A percentile compares a stretch with the other conserved stretches of the same genome.
phyloP scores from a whole-genome alignment of 2,329 filamentous ascomycete genomes.

The Diaporthe helianthi region DNA sequence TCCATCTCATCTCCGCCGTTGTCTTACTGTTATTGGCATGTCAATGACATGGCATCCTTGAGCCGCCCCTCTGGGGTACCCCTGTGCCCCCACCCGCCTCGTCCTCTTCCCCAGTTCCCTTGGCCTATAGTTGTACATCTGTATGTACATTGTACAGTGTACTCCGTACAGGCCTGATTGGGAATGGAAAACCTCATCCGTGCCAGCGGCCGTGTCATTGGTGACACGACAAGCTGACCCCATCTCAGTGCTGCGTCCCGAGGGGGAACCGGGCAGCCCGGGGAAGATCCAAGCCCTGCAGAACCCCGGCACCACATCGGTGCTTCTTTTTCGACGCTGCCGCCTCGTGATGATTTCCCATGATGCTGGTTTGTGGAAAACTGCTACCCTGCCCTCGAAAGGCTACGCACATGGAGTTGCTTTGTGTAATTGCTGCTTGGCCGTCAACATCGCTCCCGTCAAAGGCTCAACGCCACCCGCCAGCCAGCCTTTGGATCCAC shows the following conservation, averaged over 20 bases:
- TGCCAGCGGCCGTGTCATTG: constrained; percentile 19
- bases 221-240: constrained; percentile 13
- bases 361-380: constrained; percentile 15
- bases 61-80: no score
- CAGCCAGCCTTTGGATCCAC: no score
- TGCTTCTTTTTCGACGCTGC: constrained; percentile 36
- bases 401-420: constrained; percentile 6
- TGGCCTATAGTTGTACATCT: no score
- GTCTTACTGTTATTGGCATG: no score
- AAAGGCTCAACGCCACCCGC: not conserved
- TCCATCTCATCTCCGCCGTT: constrained; percentile 8
- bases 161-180: no score
- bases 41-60: no score
- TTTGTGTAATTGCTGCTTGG: constrained; percentile 11
- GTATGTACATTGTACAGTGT: no score
- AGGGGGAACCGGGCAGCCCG: no score
- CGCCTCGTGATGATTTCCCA: constrained; percentile 17
- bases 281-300: not conserved
- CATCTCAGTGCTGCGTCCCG: constrained; percentile 14
- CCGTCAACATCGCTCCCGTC: not conserved
- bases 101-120: not conserved
- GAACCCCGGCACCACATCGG: constrained; percentile 38
- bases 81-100: not conserved
- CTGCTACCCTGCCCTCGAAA: constrained; percentile 22
- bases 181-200: not conserved